Evolutionary conservation across 176 grass and related monocot species (phyloP).

Genomic region (Zizania latifolia): DNA sequence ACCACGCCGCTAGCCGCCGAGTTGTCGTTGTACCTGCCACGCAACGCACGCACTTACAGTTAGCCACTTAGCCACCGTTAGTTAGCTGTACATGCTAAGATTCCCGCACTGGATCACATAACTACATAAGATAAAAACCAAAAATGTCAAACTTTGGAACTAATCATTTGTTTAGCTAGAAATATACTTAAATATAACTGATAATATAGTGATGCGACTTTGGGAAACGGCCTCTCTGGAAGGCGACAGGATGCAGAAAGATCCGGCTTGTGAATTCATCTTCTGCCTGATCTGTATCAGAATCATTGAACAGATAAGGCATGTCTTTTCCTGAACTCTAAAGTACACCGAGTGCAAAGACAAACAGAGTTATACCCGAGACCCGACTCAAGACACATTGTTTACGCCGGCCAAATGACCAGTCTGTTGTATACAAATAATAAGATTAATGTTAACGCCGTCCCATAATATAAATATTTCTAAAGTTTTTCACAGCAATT

Average conservation of each 20-base stretch:
- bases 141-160: not conserved
- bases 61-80: not conserved
- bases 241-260: not conserved
- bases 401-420: not conserved
- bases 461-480: no score
- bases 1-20: constrained; percentile 56
- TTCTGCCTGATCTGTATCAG: not conserved
- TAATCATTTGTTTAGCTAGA: not conserved
- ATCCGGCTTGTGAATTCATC: constrained; percentile 11
- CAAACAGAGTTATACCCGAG: not conserved
- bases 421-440: not conserved
- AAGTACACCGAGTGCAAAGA: not conserved
- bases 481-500: no score
- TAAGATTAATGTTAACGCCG: not conserved
- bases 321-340: constrained; percentile 34
- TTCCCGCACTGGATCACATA: not conserved
- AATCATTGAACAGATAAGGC: constrained; percentile 24
- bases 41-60: not conserved
- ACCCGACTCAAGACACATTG: not conserved
- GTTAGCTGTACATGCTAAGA: constrained; percentile 11
- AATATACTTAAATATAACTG: not conserved
- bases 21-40: constrained; percentile 66
- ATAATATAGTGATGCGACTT: not conserved
- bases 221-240: not conserved
- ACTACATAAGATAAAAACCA: not conserved